Evolutionary conservation across 805 yeast species (phyloP), one percentile per base, ranked within the genome.

Genomic region (Candida montana): DNA sequence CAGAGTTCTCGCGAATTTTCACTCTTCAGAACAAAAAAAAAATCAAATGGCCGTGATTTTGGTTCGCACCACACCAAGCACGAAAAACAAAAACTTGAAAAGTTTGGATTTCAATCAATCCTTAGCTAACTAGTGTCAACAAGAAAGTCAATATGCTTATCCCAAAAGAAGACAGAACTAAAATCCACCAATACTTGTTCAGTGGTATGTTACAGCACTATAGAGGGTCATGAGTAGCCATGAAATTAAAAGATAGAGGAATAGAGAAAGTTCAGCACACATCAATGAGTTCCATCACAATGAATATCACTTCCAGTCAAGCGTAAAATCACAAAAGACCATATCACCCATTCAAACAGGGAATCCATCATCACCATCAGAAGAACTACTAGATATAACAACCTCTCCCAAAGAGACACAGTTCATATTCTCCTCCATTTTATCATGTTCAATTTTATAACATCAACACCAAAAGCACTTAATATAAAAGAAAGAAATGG

Each of bases 131-230:
- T 31, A 37, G 37, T 42, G 41, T 37, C 41, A 37, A 37, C 41
- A 41, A 44, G 45, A 50, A 45, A 39, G 53, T 39, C 57, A 56
- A 51, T 68, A 93, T 93, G 99, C 83, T 93, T 80, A 93, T 93
- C 82, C 98, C 99, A 78, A 93, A 87, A 79, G 95, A 88, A 76
- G 99, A 93, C 75, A 90, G 99, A 84, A 88, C 87, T 80, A 87
- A 87, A 90, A 93, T 93, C 74, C 96, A 89, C 95, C 86, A 82
- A 74, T 84, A 90, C 86, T 93, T 93, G 77, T 93, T 90, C 87
- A 90, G 89, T 77, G 95, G 95, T 85, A 82, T 72, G 93, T 83
- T 28, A 11, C 12, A 7, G n/a, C 18, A 26, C 12, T 31, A 23
- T 17, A 26, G 36, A 20, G n/a, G 20, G 23, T 11, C 10, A 28